Percentiles rank a stretch among this genome's conserved stretches.
phyloP scores from a whole-genome alignment of 2,329 filamentous ascomycete species.

The Monosporascus cannonballus region DNA sequence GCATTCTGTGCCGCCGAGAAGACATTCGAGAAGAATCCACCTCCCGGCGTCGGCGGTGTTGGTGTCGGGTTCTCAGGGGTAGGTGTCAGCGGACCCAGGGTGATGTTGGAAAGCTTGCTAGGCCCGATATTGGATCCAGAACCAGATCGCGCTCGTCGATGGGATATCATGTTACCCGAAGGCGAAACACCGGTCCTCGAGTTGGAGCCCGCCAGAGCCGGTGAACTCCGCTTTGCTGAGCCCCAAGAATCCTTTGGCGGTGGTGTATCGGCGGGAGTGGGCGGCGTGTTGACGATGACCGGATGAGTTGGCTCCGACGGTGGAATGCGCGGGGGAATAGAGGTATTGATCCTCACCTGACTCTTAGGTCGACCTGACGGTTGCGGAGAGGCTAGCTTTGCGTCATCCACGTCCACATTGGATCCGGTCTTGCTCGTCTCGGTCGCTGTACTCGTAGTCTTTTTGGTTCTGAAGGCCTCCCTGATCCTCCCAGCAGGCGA shows the following conservation, averaged over 20 bases:
- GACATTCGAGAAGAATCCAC: conserved; percentile 89
- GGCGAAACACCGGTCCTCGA: conserved; percentile 54
- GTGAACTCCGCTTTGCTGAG: conserved; percentile 9
- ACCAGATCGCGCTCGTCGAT: conserved; percentile 49
- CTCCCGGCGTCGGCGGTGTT: conserved; percentile 44
- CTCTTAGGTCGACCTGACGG: conserved; percentile 15
- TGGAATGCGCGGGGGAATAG: conserved; percentile 39
- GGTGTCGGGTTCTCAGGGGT: conserved; percentile 55
- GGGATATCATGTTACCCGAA: conserved; percentile 67
- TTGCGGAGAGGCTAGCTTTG: conserved; percentile 12
- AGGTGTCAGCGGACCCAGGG: conserved; percentile 67
- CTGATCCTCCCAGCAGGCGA: conserved; percentile 68
- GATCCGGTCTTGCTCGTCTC: conserved; percentile 10
- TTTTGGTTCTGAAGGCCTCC: conserved; percentile 61
- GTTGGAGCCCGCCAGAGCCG: conserved; percentile 20
- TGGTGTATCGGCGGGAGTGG: conserved; percentile 51
- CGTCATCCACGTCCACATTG: conserved; percentile 16
- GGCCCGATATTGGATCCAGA: conserved; percentile 53
- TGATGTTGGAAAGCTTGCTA: conserved; percentile 81
- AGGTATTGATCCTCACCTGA: conserved; percentile 16
- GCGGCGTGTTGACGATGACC: conserved; percentile 59
- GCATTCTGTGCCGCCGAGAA: conserved; percentile 91
- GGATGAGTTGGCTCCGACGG: conserved; percentile 41
- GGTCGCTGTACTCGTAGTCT: conserved; percentile 33
- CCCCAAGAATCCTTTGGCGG: conserved; percentile 5